Evolutionary conservation across 139 green algal species (phyloP).

Genomic region (Chlorella vulgaris): DNA sequence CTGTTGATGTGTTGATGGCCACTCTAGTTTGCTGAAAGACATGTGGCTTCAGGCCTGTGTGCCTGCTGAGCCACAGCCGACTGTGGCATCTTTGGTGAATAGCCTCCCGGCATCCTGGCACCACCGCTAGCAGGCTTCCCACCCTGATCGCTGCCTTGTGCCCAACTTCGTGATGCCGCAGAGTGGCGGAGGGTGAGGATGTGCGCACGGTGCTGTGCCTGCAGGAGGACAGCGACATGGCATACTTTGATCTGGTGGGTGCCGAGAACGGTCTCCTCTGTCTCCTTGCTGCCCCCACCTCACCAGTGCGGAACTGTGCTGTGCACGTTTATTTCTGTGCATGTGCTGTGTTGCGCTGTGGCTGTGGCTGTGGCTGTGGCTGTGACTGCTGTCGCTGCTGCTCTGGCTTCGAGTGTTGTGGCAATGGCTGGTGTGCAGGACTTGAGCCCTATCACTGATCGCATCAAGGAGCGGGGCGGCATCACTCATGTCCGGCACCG

Average conservation of each 20-base stretch:
- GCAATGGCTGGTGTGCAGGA: constrained; percentile 39
- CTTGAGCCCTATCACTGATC: constrained; percentile 67
- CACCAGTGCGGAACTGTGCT: not conserved
- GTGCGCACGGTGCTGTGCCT: constrained; percentile 85
- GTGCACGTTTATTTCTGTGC: not conserved
- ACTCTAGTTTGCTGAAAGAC: no score
- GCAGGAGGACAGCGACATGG: constrained; percentile 91
- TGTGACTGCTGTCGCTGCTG: no score
- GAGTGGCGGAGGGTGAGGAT: constrained; percentile 68
- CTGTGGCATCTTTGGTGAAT: no score
- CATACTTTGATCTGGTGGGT: constrained; percentile 75
- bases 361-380: no score
- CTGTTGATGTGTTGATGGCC: not conserved
- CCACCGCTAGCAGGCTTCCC: no score
- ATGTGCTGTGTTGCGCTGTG: not conserved
- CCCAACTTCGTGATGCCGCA: constrained; percentile 22
- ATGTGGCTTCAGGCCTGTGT: no score
- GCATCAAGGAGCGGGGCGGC: constrained; percentile 62
- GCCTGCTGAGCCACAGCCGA: no score
- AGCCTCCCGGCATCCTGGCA: no score
- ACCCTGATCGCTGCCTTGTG: no score
- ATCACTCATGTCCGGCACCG: constrained; percentile 45
- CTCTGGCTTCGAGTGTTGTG: not conserved
- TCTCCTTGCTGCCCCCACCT: not conserved
- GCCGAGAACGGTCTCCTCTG: not conserved